Evolutionary conservation across 78 protist genomes (phyloP).

Genomic region (Neovahlkampfia damariscottae): DNA sequence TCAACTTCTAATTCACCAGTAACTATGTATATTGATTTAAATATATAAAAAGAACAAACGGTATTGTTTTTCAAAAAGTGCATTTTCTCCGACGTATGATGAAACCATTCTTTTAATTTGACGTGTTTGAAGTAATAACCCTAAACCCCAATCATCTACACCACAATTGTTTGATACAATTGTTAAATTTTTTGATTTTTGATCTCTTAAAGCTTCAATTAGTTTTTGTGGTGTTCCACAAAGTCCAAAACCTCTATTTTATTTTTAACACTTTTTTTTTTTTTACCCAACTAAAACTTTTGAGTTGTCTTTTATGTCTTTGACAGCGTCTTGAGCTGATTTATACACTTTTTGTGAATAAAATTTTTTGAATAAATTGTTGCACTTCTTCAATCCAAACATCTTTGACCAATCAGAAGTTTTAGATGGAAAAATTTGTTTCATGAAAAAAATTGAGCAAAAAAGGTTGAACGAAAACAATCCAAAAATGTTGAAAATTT

Average conservation of each 20-base stretch:
- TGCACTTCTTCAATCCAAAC: too few species aligned
- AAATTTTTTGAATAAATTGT: too few species aligned
- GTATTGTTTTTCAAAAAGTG: slow-evolving; percentile 37
- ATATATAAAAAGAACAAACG: not conserved
- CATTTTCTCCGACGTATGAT: slow-evolving; percentile 93
- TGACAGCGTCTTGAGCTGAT: too few species aligned
- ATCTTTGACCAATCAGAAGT: too few species aligned
- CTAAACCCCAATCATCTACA: slow-evolving; percentile 83
- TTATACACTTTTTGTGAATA: too few species aligned
- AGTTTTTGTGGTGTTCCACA: slow-evolving; percentile 80
- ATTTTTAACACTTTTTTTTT: too few species aligned
- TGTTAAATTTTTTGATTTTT: slow-evolving; percentile 55
- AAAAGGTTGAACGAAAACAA: too few species aligned
- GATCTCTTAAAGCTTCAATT: slow-evolving; percentile 54
- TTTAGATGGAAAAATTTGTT: too few species aligned
- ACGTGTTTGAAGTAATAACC: slow-evolving; percentile 53
- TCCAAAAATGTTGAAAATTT: too few species aligned
- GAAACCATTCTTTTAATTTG: slow-evolving; percentile 82
- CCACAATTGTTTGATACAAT: slow-evolving; percentile 79
- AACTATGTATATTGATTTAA: not conserved
- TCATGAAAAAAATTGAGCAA: too few species aligned
- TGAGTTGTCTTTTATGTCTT: too few species aligned
- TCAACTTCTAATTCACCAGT: slow-evolving; percentile 90
- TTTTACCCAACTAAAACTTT: too few species aligned
- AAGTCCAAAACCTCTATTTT: slow-evolving; percentile 91